A percentile compares a stretch with the other conserved stretches of the same genome.
Evolutionary conservation across 805 yeast genomes (phyloP).

Genomic region (Candida ficus): DNA sequence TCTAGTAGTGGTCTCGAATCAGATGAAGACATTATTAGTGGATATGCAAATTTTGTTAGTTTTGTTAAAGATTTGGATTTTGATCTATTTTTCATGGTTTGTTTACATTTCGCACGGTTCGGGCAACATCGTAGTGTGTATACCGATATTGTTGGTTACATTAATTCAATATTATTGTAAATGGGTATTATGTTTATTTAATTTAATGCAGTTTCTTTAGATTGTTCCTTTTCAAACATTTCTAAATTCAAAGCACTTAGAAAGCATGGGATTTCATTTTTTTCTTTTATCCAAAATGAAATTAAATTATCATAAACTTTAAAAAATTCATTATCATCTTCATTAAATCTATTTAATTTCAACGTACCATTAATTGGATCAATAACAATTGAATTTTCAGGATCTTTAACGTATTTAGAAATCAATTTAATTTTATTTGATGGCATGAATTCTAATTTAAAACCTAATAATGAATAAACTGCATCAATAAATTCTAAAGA

Average conservation of each 20-base stretch:
- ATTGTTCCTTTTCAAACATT: slow-evolving; percentile 60
- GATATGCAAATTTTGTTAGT: no score
- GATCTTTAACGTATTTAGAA: slow-evolving; percentile 37
- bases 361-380: slow-evolving; percentile 52
- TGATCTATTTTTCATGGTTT: no score
- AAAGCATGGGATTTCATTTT: slow-evolving; percentile 71
- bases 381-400: slow-evolving; percentile 44
- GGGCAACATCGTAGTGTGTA: no score
- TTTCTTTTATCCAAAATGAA: slow-evolving; percentile 61
- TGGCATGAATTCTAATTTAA: slow-evolving; percentile 59
- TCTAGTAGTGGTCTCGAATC: slow-evolving; percentile 1
- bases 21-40: no score
- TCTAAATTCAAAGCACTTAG: slow-evolving; percentile 69
- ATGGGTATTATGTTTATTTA: no score
- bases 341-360: slow-evolving; percentile 41
- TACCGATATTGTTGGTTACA: no score
- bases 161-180: no score
- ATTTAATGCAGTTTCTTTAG: no score
- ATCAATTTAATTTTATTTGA: slow-evolving; percentile 51
- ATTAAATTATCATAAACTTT: slow-evolving; percentile 46
- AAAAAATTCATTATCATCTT: slow-evolving; percentile 24
- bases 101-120: no score
- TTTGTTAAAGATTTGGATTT: no score
- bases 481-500: slow-evolving; percentile 68
- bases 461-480: slow-evolving; percentile 66